Evolutionary conservation across 179 eudicot species (phyloP).

Genomic region (Pouteria campechiana): DNA sequence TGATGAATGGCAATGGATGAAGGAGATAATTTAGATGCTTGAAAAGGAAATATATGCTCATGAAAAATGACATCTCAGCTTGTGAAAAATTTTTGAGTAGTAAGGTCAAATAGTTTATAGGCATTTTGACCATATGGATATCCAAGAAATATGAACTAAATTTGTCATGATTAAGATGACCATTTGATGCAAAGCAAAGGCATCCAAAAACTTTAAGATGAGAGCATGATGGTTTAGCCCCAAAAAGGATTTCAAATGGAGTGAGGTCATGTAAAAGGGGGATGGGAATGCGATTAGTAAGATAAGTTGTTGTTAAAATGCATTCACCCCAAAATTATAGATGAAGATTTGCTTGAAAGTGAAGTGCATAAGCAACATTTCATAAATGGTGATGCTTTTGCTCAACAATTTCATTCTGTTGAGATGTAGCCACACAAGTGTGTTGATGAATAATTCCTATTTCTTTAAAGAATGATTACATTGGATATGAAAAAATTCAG

Average conservation of each 20-base stretch:
- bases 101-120: neutral
- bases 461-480: neutral
- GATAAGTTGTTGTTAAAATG: neutral
- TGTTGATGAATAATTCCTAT: neutral
- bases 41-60: constrained; percentile 4
- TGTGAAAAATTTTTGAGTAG: neutral
- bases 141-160: constrained; percentile 4
- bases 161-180: neutral
- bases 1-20: neutral
- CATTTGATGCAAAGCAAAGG: constrained; percentile 7
- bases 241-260: neutral
- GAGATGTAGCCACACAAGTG: neutral
- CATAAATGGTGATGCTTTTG: constrained; percentile 4
- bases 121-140: constrained; percentile 4
- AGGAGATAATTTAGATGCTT: too few species aligned
- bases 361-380: constrained; percentile 3
- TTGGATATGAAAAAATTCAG: neutral
- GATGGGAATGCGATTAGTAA: constrained; percentile 3
- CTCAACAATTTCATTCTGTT: constrained; percentile 4
- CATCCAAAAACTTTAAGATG: constrained; percentile 3
- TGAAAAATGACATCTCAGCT: constrained; percentile 7
- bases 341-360: constrained; percentile 4
- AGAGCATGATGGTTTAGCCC: neutral
- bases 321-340: neutral
- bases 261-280: neutral